Percentiles rank a stretch among this genome's conserved stretches.
phyloP scores from a whole-genome alignment of 2,329 filamentous ascomycete genomes.

The Fusarium hostae region DNA sequence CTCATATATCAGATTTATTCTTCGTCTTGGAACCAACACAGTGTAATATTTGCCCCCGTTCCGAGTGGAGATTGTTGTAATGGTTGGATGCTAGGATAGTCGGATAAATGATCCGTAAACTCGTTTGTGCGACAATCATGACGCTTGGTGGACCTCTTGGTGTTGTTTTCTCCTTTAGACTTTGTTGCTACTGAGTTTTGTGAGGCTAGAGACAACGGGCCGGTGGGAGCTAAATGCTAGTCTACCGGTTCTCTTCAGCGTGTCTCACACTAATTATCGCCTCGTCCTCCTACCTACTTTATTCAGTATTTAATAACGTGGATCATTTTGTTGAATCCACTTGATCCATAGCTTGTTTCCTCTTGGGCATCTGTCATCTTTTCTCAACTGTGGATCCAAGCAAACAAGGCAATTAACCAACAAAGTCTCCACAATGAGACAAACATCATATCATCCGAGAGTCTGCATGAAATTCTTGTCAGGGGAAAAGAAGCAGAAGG shows the following conservation, averaged over 20 bases:
- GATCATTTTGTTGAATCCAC: background rate
- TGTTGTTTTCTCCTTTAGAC: background rate
- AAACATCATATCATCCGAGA: background rate
- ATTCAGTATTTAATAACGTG: no score
- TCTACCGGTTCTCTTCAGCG: background rate
- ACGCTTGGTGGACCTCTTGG: background rate
- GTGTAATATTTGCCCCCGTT: background rate
- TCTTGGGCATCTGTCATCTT: background rate
- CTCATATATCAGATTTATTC: background rate
- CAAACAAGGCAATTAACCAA: background rate
- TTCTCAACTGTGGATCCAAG: background rate
- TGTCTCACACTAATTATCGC: background rate
- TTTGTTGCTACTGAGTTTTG: background rate
- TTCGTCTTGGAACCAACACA: background rate
- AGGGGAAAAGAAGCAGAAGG: background rate
- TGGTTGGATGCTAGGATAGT: constrained; percentile 7
- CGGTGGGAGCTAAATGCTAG: background rate
- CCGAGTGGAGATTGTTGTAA: background rate
- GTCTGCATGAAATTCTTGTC: background rate
- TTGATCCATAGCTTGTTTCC: background rate
- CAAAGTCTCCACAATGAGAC: background rate
- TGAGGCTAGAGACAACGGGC: background rate
- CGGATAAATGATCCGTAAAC: background rate
- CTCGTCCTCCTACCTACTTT: no score
- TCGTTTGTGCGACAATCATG: background rate